Conservation (phyloP, 345 rosid species). For the Capsella bursapastoris region DNA sequence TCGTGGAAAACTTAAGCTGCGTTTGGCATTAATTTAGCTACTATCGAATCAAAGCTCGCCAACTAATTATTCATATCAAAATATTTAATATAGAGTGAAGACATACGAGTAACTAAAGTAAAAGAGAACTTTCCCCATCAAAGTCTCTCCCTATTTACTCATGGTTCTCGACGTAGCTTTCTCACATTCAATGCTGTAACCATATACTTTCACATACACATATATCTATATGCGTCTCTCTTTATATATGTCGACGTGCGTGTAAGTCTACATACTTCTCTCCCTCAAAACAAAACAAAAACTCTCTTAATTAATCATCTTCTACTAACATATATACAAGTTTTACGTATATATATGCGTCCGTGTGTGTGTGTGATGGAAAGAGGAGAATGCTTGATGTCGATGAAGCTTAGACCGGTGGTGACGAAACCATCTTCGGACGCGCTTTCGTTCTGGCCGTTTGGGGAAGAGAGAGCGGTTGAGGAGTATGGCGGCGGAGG, state of each 20-base stretch:
- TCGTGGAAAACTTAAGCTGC: slow-evolving; percentile 39
- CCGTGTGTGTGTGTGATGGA: slow-evolving; percentile 35
- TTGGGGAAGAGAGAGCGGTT: slow-evolving; percentile 57
- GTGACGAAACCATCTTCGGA: slow-evolving; percentile 28
- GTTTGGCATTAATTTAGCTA: slow-evolving; percentile 38
- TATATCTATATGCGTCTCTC: slow-evolving; percentile 29
- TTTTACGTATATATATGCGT: not conserved
- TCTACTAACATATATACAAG: not conserved
- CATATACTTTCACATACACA: slow-evolving; percentile 16
- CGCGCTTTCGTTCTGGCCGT: slow-evolving; percentile 31
- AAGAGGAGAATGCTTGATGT: slow-evolving; percentile 38
- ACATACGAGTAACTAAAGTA: slow-evolving; percentile 40
- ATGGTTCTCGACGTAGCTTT: slow-evolving; percentile 39
- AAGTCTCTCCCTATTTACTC: slow-evolving; percentile 45
- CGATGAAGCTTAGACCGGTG: slow-evolving; percentile 38
- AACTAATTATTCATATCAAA: slow-evolving; percentile 28
- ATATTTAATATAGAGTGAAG: slow-evolving; percentile 22
- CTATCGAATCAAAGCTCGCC: slow-evolving; percentile 37
- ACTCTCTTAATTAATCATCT: not conserved
- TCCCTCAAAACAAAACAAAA: not conserved
- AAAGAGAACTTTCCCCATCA: slow-evolving; percentile 40
- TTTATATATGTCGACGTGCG: slow-evolving; percentile 35
- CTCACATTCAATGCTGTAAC: slow-evolving; percentile 44
- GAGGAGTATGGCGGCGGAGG: slow-evolving; percentile 57
- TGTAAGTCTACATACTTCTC: slow-evolving; percentile 22